Percentiles rank a stretch among this genome's conserved stretches.
Evolutionary conservation across 306 rosid species (phyloP).

Genomic region (Cucurbita ficifolia): DNA sequence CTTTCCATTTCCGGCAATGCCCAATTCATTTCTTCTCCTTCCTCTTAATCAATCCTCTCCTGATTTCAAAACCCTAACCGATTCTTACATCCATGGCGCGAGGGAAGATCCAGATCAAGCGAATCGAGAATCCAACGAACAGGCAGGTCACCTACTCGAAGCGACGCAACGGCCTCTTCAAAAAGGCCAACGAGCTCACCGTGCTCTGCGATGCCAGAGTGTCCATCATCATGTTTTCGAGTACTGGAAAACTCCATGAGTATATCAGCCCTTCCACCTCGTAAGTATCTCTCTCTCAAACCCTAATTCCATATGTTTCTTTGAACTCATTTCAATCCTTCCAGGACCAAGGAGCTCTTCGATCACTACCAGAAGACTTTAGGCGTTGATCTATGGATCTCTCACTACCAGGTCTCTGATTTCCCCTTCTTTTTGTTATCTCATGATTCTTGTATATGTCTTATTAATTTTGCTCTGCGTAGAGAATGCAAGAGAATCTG

Average conservation of each 20-base stretch:
- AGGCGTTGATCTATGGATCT: conserved; percentile 56
- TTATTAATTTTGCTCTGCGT: not conserved
- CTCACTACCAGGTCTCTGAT: conserved; percentile 55
- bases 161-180: conserved; percentile 71
- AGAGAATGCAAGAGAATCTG: conserved; percentile 66
- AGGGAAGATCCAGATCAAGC: conserved; percentile 95
- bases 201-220: conserved; percentile 85
- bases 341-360: conserved; percentile 54
- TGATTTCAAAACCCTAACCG: too few relatives aligned
- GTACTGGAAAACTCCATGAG: conserved; percentile 57
- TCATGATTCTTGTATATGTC: too few relatives aligned
- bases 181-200: conserved; percentile 78
- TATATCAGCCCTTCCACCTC: conserved; percentile 50
- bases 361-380: conserved; percentile 53
- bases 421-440: too few relatives aligned
- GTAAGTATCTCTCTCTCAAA: conserved; percentile 9
- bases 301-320: not conserved
- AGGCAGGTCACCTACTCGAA: conserved; percentile 81
- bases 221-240: conserved; percentile 55
- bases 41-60: too few relatives aligned
- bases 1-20: conserved; percentile 33
- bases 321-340: not conserved
- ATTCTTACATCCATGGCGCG: conserved; percentile 24
- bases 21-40: not conserved
- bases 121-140: conserved; percentile 66